phyloP scores from a whole-genome alignment of 176 grass and related monocot species.

The Ensete glaucum region DNA sequence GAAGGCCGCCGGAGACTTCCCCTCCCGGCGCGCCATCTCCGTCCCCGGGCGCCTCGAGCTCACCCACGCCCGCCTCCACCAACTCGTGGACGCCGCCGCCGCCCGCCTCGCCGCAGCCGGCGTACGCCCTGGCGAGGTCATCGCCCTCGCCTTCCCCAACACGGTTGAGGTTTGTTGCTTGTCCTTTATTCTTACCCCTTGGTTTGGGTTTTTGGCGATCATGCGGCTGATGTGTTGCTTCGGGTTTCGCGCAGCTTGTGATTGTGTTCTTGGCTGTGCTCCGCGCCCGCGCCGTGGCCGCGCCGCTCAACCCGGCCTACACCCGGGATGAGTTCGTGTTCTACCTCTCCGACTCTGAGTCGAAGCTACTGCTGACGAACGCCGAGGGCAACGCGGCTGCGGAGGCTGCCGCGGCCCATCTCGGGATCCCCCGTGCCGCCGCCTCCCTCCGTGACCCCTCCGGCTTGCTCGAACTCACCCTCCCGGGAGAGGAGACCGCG shows the following conservation, averaged over 20 bases:
- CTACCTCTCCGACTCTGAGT: conserved; percentile 69
- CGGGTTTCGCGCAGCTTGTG: conserved; percentile 20
- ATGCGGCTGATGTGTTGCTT: no score
- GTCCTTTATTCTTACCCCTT: background rate
- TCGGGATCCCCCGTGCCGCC: conserved; percentile 29
- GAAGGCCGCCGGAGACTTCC: conserved; percentile 35
- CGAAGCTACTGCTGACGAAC: conserved; percentile 52
- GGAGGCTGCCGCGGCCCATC: conserved; percentile 42
- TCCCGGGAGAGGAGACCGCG: background rate
- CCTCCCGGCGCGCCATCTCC: conserved; percentile 38
- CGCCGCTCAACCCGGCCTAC: conserved; percentile 72
- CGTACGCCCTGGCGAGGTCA: conserved; percentile 36
- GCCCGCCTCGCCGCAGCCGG: conserved; percentile 27
- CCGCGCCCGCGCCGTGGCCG: conserved; percentile 52
- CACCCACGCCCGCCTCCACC: conserved; percentile 47
- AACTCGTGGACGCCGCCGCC: conserved; percentile 52
- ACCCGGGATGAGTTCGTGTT: conserved; percentile 86
- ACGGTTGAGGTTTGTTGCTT: conserved; percentile 46
- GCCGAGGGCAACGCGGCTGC: conserved; percentile 49
- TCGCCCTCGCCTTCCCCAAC: conserved; percentile 79
- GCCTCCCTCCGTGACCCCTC: conserved; percentile 25
- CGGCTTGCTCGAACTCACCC: conserved; percentile 20
- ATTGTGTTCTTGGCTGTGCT: conserved; percentile 69
- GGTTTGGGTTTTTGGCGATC: background rate
- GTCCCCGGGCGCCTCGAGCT: conserved; percentile 38